Conservation (phyloP, 805 yeast genomes). For the Kodamaea leandrae region DNA sequence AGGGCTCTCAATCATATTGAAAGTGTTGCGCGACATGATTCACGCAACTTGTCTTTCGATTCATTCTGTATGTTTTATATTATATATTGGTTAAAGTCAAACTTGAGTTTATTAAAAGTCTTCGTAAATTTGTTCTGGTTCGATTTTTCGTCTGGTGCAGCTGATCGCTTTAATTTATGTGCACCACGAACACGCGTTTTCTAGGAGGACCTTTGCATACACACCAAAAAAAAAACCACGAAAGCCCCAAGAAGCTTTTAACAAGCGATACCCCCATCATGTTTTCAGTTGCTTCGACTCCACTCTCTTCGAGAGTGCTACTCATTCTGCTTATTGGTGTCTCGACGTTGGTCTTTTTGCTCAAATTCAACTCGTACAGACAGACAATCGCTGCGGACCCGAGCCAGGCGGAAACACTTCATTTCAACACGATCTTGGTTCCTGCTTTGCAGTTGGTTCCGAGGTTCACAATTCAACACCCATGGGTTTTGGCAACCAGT, state of each 20-base stretch:
- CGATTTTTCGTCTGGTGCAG: no score
- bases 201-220: neutral
- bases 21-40: neutral
- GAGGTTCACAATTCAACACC: slow-evolving; percentile 48
- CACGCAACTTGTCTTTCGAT: neutral
- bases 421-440: slow-evolving; percentile 43
- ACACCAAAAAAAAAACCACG: neutral
- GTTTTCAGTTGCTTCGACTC: neutral
- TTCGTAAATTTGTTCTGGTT: no score
- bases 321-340: slow-evolving; percentile 37
- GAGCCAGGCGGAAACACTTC: slow-evolving; percentile 10
- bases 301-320: slow-evolving; percentile 44
- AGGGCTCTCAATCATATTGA: neutral
- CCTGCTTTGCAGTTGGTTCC: slow-evolving; percentile 69
- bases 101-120: neutral
- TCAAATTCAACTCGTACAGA: slow-evolving; percentile 38
- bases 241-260: neutral
- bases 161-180: no score
- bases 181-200: neutral
- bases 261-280: no score
- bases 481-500: slow-evolving; percentile 63
- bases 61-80: slow-evolving; percentile 8
- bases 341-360: slow-evolving; percentile 40
- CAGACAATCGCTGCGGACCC: slow-evolving; percentile 14
- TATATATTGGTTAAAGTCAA: slow-evolving; percentile 7